A percentile compares a stretch with the other conserved stretches of the same genome.
Evolutionary conservation across 2,329 filamentous ascomycete genomes (phyloP).

Genomic region (Fusarium haematococcum): DNA sequence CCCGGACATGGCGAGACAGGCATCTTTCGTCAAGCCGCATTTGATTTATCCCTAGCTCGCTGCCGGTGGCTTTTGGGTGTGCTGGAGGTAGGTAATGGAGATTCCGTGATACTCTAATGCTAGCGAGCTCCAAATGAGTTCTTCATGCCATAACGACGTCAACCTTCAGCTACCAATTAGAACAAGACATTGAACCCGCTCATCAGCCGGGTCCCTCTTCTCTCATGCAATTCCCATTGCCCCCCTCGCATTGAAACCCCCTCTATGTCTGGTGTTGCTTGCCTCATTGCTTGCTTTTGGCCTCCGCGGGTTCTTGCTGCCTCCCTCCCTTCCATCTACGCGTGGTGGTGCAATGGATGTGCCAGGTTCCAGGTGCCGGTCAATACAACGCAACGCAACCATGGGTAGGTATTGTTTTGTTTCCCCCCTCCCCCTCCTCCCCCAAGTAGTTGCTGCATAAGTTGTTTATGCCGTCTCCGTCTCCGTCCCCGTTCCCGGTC

Average conservation of each 20-base stretch:
- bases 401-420: background rate
- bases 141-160: slow-evolving; percentile 2
- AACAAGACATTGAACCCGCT: background rate
- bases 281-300: background rate
- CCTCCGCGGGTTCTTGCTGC: background rate
- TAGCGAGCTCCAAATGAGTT: background rate
- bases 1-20: slow-evolving; percentile 25
- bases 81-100: background rate
- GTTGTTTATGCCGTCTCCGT: background rate
- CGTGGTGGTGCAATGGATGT: slow-evolving; percentile 15
- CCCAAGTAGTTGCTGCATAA: background rate
- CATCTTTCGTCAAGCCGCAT: slow-evolving; percentile 19
- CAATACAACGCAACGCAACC: background rate
- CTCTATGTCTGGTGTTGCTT: background rate
- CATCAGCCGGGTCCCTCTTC: background rate
- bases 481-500: slow-evolving; percentile 3
- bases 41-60: background rate
- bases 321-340: background rate
- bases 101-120: background rate
- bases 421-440: background rate
- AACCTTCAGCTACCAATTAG: slow-evolving; percentile 1
- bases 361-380: slow-evolving; percentile 9
- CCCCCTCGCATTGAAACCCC: slow-evolving; percentile 4
- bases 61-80: background rate
- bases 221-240: background rate